These are phyloP conservation scores for Babesia microti DNA, from an alignment of 169 alveolate genomes.

Conservation along the genomic window DNA sequence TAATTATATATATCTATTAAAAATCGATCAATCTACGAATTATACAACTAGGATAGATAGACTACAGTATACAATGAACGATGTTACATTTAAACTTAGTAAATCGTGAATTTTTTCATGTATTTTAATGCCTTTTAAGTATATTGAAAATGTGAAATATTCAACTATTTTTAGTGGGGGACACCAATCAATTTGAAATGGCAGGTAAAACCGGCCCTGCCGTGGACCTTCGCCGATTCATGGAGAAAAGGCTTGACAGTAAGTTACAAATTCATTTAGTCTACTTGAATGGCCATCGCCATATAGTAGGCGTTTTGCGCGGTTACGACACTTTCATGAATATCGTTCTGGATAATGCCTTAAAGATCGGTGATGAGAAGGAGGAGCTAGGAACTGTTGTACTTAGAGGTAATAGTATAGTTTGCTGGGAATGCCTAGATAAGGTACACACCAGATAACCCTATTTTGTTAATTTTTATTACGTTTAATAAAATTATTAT, in stretches of 20 bases:
- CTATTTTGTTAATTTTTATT: too few species aligned
- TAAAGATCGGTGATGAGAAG: slow-evolving; percentile 73
- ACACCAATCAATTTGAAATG: slow-evolving; percentile 12
- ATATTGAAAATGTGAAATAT: too few species aligned
- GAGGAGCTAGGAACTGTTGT: slow-evolving; percentile 91
- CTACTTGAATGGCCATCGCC: slow-evolving; percentile 77
- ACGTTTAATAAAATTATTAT: too few species aligned
- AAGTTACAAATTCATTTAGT: slow-evolving; percentile 52
- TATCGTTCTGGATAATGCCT: slow-evolving; percentile 91
- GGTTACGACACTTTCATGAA: slow-evolving; percentile 99
- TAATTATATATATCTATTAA: too few species aligned
- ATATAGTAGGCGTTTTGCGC: slow-evolving; percentile 87
- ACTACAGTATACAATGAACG: too few species aligned
- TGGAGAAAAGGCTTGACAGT: slow-evolving; percentile 81
- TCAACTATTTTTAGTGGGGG: too few species aligned
- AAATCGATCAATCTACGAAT: too few species aligned
- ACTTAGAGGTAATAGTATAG: slow-evolving; percentile 93
- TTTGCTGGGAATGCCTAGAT: slow-evolving; percentile 98
- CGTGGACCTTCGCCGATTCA: slow-evolving; percentile 75
- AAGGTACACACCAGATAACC: slow-evolving; percentile 67
- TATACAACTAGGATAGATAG: too few species aligned
- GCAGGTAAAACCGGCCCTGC: slow-evolving; percentile 78
- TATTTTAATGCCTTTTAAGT: too few species aligned
- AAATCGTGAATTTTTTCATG: too few species aligned
- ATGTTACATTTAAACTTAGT: too few species aligned